Base-by-base conservation (phyloP, 2,329 filamentous ascomycete genomes). In the Ophiosphaerella korrae region DNA sequence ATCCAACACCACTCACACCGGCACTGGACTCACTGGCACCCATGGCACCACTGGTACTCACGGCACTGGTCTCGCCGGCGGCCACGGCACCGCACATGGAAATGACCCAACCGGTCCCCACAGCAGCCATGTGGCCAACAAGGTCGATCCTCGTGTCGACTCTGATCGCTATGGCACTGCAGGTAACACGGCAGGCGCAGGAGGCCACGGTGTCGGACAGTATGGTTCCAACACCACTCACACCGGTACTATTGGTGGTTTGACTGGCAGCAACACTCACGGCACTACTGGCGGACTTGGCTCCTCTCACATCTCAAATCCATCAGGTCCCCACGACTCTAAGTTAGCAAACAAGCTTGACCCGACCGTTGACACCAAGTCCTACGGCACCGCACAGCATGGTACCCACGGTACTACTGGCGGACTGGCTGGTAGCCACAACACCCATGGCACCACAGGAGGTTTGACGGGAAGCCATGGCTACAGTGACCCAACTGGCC, bases 321-420 rank as follows among this genome's bases (percentile, higher is more conserved):
- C 58, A n/a, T 52, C 53, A 1, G 62, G 62, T 26, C 62, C 63
- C 18, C 59, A 64, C 42, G 45, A 52, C 48, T 48, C 47, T 8
- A 50, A 48, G n/a, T 32, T 55, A 3, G 53, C 40, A 21, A 64
- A 64, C 55, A 50, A 57, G 48, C 45, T 40, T 12, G 61, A 64
- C 32, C 66, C 66, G 3, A 55, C 62, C 16, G 63, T 69, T 7
- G 66, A 69, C 42, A 58, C 57, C 11, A 62, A 69, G 39, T 54
- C 52, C 26, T 52, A 49, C 32, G 58, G 60, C 23, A 37, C 49
- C 5, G 43, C 52, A 53, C 51, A 31, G 52, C 52, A 31, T 50
- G 52, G 21, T 48, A 44, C 41, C 4, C 42, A 50, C 35, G 42
- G 42, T 34, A 56, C 49, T 24, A 52, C 42, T 33, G 40, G 49